Conservation (phyloP, 2,329 filamentous ascomycete genomes). For the Alternaria alternata region DNA sequence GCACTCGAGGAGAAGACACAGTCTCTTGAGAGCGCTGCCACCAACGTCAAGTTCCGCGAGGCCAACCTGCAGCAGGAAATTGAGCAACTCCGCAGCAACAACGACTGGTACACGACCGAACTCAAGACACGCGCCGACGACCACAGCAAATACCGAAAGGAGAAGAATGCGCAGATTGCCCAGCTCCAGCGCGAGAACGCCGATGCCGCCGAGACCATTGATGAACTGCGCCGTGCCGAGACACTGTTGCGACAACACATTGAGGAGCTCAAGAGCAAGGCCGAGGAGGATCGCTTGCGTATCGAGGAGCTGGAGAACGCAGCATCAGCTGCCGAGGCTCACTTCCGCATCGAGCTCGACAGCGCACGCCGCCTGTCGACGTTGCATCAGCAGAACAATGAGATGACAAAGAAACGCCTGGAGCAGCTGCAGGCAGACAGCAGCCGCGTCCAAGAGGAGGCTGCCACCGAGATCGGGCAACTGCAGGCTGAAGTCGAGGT, state of each 20-base stretch:
- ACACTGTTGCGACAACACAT: slow-evolving; percentile 80
- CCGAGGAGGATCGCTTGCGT: slow-evolving; percentile 81
- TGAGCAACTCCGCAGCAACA: slow-evolving; percentile 85
- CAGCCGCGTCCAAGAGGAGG: slow-evolving; percentile 72
- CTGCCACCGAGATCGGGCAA: slow-evolving; percentile 64
- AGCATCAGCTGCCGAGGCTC: slow-evolving; percentile 81
- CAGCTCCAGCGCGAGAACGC: slow-evolving; percentile 90
- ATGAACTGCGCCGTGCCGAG: slow-evolving; percentile 80
- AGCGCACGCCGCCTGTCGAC: slow-evolving; percentile 82
- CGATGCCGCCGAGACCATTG: slow-evolving; percentile 78
- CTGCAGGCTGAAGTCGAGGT: slow-evolving; percentile 60
- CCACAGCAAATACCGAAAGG: slow-evolving; percentile 88
- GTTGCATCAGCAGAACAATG: slow-evolving; percentile 77
- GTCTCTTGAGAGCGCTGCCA: slow-evolving; percentile 78
- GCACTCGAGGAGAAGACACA: slow-evolving; percentile 85
- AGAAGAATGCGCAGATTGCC: slow-evolving; percentile 88
- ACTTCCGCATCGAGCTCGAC: slow-evolving; percentile 86
- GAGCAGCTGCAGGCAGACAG: slow-evolving; percentile 72
- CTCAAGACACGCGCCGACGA: slow-evolving; percentile 90
- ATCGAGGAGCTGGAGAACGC: slow-evolving; percentile 88
- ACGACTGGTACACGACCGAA: slow-evolving; percentile 92
- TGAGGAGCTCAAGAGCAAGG: slow-evolving; percentile 83
- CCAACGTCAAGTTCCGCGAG: slow-evolving; percentile 86
- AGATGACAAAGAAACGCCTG: slow-evolving; percentile 74
- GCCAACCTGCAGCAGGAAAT: slow-evolving; percentile 90